Conservation (phyloP, 2,329 filamentous ascomycete genomes). For the Ascochyta pisi region DNA sequence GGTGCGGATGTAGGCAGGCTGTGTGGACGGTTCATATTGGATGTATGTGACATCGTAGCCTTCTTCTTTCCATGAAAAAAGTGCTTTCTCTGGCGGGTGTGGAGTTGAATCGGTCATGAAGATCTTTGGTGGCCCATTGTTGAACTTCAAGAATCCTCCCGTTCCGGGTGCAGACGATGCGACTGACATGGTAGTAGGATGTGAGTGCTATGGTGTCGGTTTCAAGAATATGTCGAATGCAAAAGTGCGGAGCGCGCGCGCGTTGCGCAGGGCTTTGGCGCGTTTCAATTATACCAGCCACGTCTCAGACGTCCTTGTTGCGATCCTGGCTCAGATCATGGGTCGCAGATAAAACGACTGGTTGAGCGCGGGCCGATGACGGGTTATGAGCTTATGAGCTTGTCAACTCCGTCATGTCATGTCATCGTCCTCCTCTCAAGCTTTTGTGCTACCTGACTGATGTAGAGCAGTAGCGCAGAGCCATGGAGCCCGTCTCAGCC, state of each 20-base stretch:
- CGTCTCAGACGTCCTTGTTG: slow-evolving; percentile 18
- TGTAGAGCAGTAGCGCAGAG: neutral
- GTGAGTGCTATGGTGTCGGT: neutral
- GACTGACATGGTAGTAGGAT: slow-evolving; percentile 32
- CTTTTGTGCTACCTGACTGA: neutral
- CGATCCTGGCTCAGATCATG: slow-evolving; percentile 22
- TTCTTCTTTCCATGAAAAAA: slow-evolving; percentile 52
- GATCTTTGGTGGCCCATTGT: slow-evolving; percentile 45
- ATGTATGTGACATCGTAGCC: slow-evolving; percentile 53
- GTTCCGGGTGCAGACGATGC: slow-evolving; percentile 34
- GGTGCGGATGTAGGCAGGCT: slow-evolving; percentile 40
- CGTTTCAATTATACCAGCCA: slow-evolving; percentile 13
- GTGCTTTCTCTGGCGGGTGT: slow-evolving; percentile 47
- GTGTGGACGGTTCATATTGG: slow-evolving; percentile 35
- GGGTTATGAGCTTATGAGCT: neutral
- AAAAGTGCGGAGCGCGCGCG: slow-evolving; percentile 2
- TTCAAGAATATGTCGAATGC: neutral
- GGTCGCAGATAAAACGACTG: slow-evolving; percentile 11
- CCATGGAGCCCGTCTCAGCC: slow-evolving; percentile 17
- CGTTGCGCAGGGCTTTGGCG: slow-evolving; percentile 8
- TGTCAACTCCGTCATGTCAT: too few species aligned
- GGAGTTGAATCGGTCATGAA: slow-evolving; percentile 50
- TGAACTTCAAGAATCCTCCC: slow-evolving; percentile 48
- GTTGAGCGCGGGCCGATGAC: slow-evolving; percentile 11
- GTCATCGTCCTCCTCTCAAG: too few species aligned